Conservation (phyloP, 176 grass and related monocot genomes). For the Luzula sylvatica region DNA sequence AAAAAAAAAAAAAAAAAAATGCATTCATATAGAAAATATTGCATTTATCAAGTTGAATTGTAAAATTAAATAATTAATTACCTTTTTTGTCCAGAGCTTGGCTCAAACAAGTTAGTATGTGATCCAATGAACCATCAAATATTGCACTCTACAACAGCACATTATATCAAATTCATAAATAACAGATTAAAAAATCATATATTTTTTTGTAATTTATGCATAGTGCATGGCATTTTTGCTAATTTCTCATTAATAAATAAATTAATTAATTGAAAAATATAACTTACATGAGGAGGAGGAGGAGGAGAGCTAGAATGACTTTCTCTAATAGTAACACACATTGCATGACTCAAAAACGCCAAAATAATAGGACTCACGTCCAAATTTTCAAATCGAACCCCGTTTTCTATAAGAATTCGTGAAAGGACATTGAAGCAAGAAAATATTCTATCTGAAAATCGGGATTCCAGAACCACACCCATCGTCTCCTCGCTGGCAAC, state of each 20-base stretch:
- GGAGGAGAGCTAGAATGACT: constrained; percentile 15
- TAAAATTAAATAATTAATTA: constrained; percentile 12
- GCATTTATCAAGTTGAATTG: background rate
- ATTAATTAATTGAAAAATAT: background rate
- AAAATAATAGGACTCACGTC: constrained; percentile 35
- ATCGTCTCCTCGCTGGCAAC: constrained; percentile 40
- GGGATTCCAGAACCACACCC: constrained; percentile 51
- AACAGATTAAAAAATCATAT: too few species aligned
- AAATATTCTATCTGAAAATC: constrained; percentile 39
- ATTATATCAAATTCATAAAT: too few species aligned
- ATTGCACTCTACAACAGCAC: constrained; percentile 33
- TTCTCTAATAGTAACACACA: constrained; percentile 42
- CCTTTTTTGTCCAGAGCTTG: constrained; percentile 42
- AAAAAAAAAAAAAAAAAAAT: too few species aligned
- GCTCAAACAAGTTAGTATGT: constrained; percentile 50
- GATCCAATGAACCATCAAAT: constrained; percentile 37
- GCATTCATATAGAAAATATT: too few species aligned
- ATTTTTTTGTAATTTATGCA: too few species aligned
- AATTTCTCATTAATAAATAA: background rate
- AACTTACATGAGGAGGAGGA: background rate
- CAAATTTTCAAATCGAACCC: constrained; percentile 45
- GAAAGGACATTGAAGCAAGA: constrained; percentile 62
- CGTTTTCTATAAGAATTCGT: constrained; percentile 49
- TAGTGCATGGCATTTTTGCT: constrained; percentile 4
- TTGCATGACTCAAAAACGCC: constrained; percentile 56